Percentiles rank a stretch among this genome's conserved stretches.
phyloP scores from a whole-genome alignment of 2,329 filamentous ascomycete genomes.

The Madurella mycetomatis region DNA sequence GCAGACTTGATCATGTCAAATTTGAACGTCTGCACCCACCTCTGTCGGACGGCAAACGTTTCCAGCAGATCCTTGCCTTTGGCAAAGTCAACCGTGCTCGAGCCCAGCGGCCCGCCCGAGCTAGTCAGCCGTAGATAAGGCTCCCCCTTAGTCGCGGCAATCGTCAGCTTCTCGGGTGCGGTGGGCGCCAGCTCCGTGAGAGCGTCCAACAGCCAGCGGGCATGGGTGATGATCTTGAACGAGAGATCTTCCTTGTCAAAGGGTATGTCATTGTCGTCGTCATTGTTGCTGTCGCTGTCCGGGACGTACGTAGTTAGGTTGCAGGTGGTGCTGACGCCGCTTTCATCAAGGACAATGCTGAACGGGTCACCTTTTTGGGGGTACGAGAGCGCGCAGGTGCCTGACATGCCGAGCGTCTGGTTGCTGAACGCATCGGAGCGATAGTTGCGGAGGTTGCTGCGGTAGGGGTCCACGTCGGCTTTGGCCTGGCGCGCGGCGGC shows the following conservation, averaged over 20 bases:
- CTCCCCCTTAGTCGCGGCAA: conserved; percentile 58
- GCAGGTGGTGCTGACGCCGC: conserved; percentile 82
- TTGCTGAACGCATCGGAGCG: conserved; percentile 74
- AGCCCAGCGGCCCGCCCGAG: conserved; percentile 53
- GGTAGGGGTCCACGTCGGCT: conserved; percentile 56
- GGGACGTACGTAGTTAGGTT: conserved; percentile 84
- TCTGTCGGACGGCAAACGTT: conserved; percentile 61
- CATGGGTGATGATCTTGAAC: conserved; percentile 94
- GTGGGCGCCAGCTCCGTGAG: conserved; percentile 66
- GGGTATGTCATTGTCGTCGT: conserved; percentile 81
- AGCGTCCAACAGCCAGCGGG: conserved; percentile 66
- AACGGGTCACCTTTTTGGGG: conserved; percentile 69
- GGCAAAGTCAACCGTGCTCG: conserved; percentile 63
- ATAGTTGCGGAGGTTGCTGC: conserved; percentile 58
- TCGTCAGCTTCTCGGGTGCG: conserved; percentile 66
- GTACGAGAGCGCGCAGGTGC: conserved; percentile 82
- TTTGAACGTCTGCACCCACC: conserved; percentile 70
- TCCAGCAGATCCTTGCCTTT: conserved; percentile 65
- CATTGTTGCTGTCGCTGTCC: conserved; percentile 37
- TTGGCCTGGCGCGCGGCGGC: conserved; percentile 54
- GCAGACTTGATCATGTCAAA: conserved; percentile 84
- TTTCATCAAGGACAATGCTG: conserved; percentile 80
- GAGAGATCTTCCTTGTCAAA: conserved; percentile 74
- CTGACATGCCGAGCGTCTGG: conserved; percentile 75
- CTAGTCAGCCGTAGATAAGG: conserved; percentile 74